Evolutionary conservation across 2,329 filamentous ascomycete species (phyloP).

Genomic region (Sarocladium brachiariae): DNA sequence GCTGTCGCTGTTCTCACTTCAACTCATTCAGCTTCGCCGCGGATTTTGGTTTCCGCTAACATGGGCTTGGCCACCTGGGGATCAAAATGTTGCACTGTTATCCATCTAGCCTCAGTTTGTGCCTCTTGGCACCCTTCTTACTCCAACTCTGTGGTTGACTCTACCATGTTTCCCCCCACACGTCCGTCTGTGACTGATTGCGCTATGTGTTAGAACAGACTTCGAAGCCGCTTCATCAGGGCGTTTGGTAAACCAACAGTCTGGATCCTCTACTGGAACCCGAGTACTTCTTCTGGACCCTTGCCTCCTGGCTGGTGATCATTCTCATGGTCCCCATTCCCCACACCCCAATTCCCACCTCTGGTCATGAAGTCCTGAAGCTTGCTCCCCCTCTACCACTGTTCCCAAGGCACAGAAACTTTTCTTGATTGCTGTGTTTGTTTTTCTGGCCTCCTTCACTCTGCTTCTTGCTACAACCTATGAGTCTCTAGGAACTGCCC

Average conservation of each 20-base stretch:
- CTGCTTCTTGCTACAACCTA: background rate
- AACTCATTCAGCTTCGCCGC: background rate
- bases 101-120: background rate
- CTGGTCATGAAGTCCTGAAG: slow-evolving; percentile 12
- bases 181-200: too few relatives aligned
- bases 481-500: too few relatives aligned
- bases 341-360: slow-evolving; percentile 18
- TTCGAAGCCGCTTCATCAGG: too few relatives aligned
- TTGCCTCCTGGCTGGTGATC: background rate
- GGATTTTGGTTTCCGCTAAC: background rate
- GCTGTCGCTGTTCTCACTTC: background rate
- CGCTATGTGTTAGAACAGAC: too few relatives aligned
- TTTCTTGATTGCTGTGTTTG: slow-evolving; percentile 3
- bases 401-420: slow-evolving; percentile 7
- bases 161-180: too few relatives aligned
- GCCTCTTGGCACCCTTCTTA: background rate
- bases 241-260: too few relatives aligned
- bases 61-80: too few relatives aligned
- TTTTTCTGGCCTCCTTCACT: background rate
- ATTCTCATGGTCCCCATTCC: slow-evolving; percentile 10
- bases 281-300: background rate
- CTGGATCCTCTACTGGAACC: too few relatives aligned
- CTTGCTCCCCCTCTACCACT: slow-evolving; percentile 10
- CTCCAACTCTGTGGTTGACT: background rate
- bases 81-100: too few relatives aligned